Conservation (phyloP, 2,329 filamentous ascomycete genomes). For the Neonectria sp. region DNA sequence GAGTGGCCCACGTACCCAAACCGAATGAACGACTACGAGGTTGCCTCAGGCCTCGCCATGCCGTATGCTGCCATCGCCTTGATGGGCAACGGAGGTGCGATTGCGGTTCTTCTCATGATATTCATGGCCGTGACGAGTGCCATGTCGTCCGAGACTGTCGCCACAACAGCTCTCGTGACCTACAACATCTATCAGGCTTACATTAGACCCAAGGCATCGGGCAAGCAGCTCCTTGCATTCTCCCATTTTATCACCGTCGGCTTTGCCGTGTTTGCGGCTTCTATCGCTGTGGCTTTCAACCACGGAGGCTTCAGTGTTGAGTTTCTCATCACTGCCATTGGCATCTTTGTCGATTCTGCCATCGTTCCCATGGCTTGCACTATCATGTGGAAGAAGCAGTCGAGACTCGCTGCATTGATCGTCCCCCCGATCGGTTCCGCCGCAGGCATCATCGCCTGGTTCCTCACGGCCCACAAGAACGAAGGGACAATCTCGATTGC, state of each 20-base stretch:
- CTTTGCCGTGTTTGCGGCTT: conserved; percentile 84
- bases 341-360: conserved; percentile 84
- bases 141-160: conserved; percentile 27
- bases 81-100: conserved; percentile 83
- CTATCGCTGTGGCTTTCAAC: conserved; percentile 79
- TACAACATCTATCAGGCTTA: conserved; percentile 29
- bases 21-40: conserved; percentile 79
- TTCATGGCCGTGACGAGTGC: conserved; percentile 74
- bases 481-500: conserved; percentile 19
- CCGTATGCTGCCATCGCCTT: conserved; percentile 86
- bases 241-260: conserved; percentile 84
- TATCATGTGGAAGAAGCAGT: conserved; percentile 83
- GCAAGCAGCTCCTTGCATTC: conserved; percentile 56
- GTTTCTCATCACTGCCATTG: conserved; percentile 81
- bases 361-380: conserved; percentile 84
- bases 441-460: conserved; percentile 79
- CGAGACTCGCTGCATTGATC: conserved; percentile 76
- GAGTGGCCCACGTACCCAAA: conserved; percentile 79
- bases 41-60: conserved; percentile 83
- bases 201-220: conserved; percentile 12
- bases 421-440: conserved; percentile 75
- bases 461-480: conserved; percentile 69
- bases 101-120: conserved; percentile 81
- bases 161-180: conserved; percentile 19
- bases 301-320: conserved; percentile 84